Percentiles rank a stretch among this genome's conserved stretches.
Evolutionary conservation across 2,329 filamentous ascomycete species (phyloP).

Genomic region (Conoideocrella luteorostrata): DNA sequence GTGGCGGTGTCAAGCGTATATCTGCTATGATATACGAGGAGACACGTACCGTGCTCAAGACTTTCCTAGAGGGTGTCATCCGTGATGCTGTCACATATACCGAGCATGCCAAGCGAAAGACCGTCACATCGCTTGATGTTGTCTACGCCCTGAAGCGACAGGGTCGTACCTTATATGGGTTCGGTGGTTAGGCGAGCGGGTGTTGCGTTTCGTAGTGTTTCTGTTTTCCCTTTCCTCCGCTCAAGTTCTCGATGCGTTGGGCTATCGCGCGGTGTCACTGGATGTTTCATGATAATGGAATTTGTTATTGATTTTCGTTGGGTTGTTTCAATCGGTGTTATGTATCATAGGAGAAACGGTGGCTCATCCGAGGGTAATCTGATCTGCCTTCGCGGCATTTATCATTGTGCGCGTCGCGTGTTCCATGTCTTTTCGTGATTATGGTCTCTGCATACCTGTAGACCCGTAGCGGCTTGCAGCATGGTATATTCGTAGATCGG

Average conservation of each 20-base stretch:
- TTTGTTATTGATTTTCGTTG: constrained; percentile 9
- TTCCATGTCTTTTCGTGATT: too few relatives aligned
- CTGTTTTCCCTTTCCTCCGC: constrained; percentile 7
- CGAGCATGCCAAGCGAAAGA: constrained; percentile 77
- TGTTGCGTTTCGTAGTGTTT: constrained; percentile 30
- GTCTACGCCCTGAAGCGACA: constrained; percentile 64
- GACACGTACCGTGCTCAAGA: constrained; percentile 71
- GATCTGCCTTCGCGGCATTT: constrained; percentile 20
- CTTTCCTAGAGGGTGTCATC: constrained; percentile 70
- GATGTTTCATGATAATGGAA: constrained; percentile 38
- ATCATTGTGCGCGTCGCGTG: background rate
- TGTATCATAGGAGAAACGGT: constrained; percentile 37
- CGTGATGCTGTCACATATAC: constrained; percentile 73
- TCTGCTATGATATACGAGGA: constrained; percentile 87
- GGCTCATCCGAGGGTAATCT: constrained; percentile 26
- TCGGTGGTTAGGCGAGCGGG: constrained; percentile 61
- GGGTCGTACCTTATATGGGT: constrained; percentile 76
- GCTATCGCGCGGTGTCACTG: constrained; percentile 16
- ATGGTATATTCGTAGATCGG: too few relatives aligned
- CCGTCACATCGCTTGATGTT: constrained; percentile 63
- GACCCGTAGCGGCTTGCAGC: too few relatives aligned
- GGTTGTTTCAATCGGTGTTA: constrained; percentile 33
- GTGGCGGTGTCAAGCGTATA: constrained; percentile 99
- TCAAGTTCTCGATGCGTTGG: background rate
- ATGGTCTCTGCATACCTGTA: too few relatives aligned